Base-by-base conservation (phyloP, 192 early-diverging fungal genomes). In the Backusella sp. region DNA sequence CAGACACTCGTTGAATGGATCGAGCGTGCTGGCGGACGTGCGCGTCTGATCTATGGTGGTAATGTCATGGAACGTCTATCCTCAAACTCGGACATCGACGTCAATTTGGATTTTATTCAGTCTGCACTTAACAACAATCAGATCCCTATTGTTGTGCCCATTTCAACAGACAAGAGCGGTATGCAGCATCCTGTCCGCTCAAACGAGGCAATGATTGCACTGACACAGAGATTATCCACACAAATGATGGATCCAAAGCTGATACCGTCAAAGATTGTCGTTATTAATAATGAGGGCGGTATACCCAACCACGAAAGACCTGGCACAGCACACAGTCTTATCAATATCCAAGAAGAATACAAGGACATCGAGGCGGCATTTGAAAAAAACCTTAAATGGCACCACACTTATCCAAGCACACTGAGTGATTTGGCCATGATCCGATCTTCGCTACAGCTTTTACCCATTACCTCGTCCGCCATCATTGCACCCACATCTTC, bases 291-390 rank as follows among this genome's bases (percentile, higher is more conserved):
- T 53, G 80, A 86, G 79, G 88, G 95, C 67, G 90, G 94, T 34
- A 79, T 94, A 76, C 85, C 91, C 73, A 73, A 82, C 67, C 84
- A 85, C 75, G 86, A 86, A 73, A 72, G 68, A 14, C 76, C 73
- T 14, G 84, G 88, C 0, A 84, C 84, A 26, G 85, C 86, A 3
- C 91, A 91, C 37, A 86, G 93, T 70, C 89, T 97, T 46, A 85
- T 96, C 37, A 97, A 96, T 72, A 85, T 96, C 12, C 86, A 91
- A 76, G 92, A 94, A 69, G 95, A 96, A 78, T 93, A 89, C 73
- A 79, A 76, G 8, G 75, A 83, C 3, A 86, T 96, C 19, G 53
- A 84, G 0, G 62, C 76, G 1, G 76, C 46, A 0, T 88, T 86
- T 73, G 23, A 78, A 26, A 44, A 70, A 1, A 76, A 80, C 46